Conservation (phyloP, 2,329 filamentous ascomycete genomes). For the Aurifilum marmelostoma region DNA sequence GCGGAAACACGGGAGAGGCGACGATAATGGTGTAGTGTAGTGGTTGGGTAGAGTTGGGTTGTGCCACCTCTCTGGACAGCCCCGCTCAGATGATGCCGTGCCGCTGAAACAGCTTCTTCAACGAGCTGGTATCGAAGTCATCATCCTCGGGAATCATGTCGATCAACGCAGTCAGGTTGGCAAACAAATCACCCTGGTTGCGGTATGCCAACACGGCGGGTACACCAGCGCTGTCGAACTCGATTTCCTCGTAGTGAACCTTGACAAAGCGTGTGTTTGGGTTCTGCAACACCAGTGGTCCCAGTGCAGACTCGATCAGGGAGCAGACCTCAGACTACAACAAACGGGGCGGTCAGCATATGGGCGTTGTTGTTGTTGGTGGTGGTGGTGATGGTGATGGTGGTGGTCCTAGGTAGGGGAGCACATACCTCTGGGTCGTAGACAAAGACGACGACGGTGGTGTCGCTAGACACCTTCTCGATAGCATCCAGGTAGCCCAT, state of each 20-base stretch:
- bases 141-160: slow-evolving; percentile 79
- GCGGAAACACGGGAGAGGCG: neutral
- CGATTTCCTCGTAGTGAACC: slow-evolving; percentile 87
- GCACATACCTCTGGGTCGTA: slow-evolving; percentile 79
- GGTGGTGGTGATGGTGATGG: too few species aligned
- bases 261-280: slow-evolving; percentile 83
- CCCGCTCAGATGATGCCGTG: slow-evolving; percentile 54
- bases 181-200: slow-evolving; percentile 84
- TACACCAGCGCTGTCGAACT: slow-evolving; percentile 87
- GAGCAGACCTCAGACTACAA: slow-evolving; percentile 75
- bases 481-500: slow-evolving; percentile 94
- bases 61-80: neutral
- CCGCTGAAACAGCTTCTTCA: slow-evolving; percentile 57
- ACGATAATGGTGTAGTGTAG: neutral
- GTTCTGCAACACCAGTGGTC: slow-evolving; percentile 72
- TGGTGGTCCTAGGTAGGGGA: too few species aligned
- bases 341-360: neutral
- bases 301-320: slow-evolving; percentile 77
- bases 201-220: slow-evolving; percentile 89
- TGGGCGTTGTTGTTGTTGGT: neutral
- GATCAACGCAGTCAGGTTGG: slow-evolving; percentile 84
- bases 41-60: neutral
- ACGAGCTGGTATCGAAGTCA: slow-evolving; percentile 56
- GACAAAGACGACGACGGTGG: slow-evolving; percentile 89
- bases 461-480: slow-evolving; percentile 81